Evolutionary conservation across 176 grass and related monocot genomes (phyloP).

Genomic region (Cenchrus fungigraminus): DNA sequence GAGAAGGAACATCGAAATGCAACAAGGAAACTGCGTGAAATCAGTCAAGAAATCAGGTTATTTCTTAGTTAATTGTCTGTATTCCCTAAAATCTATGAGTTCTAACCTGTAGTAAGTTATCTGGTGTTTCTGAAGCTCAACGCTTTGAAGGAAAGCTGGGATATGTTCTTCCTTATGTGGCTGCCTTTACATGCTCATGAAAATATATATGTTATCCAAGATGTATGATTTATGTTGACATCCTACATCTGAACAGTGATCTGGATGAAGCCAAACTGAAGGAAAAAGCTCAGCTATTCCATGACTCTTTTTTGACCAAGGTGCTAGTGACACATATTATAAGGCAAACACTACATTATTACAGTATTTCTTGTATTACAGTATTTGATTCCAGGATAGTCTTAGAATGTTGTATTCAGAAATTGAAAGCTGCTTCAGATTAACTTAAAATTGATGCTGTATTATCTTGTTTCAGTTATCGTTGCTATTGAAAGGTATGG

Average conservation of each 20-base stretch:
- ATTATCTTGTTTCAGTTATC: conserved; percentile 69
- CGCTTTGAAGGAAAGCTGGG: not conserved
- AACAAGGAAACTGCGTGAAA: conserved; percentile 68
- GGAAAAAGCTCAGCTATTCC: conserved; percentile 79
- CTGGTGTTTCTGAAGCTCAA: conserved; percentile 21
- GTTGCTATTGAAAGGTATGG: conserved; percentile 96
- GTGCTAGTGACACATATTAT: conserved; percentile 38
- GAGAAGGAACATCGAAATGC: conserved; percentile 69
- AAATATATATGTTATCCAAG: conserved; percentile 15
- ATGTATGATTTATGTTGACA: conserved; percentile 29
- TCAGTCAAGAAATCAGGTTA: conserved; percentile 80
- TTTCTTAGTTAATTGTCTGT: conserved; percentile 12
- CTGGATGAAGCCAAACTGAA: conserved; percentile 81
- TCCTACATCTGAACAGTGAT: conserved; percentile 51
- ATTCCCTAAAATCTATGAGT: not conserved
- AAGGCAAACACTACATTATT: not conserved
- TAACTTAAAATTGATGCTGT: not conserved
- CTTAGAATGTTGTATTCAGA: conserved; percentile 6
- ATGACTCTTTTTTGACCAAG: conserved; percentile 94
- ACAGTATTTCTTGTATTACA: not conserved
- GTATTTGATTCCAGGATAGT: not conserved
- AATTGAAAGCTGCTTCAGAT: conserved; percentile 29
- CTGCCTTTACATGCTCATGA: not conserved
- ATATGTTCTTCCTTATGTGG: not conserved
- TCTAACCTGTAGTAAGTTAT: not conserved